A percentile compares a stretch with the other conserved stretches of the same genome.
Evolutionary conservation across 2,329 filamentous ascomycete genomes (phyloP).

Genomic region (Fusarium penzigii): DNA sequence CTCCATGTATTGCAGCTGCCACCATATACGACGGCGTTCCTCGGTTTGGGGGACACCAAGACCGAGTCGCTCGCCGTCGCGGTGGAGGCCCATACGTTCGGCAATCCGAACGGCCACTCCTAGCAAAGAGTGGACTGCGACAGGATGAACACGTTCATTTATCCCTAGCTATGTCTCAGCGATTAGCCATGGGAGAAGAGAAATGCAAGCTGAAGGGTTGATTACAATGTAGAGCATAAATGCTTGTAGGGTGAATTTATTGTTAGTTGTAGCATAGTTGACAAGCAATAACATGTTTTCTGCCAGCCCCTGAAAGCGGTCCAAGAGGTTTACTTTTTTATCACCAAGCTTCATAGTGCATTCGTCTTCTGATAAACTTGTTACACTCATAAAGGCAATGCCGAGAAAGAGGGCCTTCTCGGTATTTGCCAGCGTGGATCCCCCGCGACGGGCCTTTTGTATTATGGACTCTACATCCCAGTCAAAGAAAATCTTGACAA

Average conservation of each 20-base stretch:
- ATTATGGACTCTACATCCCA: background rate
- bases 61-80: constrained; percentile 7
- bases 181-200: background rate
- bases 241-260: constrained; percentile 1
- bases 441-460: background rate
- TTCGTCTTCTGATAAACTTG: constrained; percentile 2
- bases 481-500: constrained; percentile 14
- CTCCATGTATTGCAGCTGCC: constrained; percentile 12
- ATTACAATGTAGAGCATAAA: constrained; percentile 10
- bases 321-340: background rate
- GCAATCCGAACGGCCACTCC: constrained; percentile 5
- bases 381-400: background rate
- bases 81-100: constrained; percentile 13
- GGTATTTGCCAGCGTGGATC: no score
- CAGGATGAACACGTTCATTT: background rate
- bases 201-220: fast-evolving
- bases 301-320: background rate
- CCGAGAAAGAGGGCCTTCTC: background rate
- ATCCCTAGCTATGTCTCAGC: constrained; percentile 1
- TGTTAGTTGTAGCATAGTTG: no score
- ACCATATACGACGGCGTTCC: constrained; percentile 12
- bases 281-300: constrained; percentile 1
- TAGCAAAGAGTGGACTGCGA: constrained; percentile 5
- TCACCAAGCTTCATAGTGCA: background rate
- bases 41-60: constrained; percentile 8